Evolutionary conservation across 2,329 filamentous ascomycete species (phyloP).

Genomic region (Epicoccum sorghinum): DNA sequence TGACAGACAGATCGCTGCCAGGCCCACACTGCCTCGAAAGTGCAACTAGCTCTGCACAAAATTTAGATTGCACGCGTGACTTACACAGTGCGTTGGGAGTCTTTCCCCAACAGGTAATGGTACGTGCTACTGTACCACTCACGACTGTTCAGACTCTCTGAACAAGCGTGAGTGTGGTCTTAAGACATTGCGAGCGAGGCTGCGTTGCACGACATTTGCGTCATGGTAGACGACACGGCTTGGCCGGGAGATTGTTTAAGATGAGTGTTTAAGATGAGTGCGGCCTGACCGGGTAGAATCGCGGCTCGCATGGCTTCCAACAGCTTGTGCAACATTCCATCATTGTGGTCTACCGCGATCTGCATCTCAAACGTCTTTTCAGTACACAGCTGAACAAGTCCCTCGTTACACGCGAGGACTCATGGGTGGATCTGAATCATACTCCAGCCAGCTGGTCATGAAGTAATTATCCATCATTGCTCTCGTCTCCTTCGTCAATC

Average conservation of each 20-base stretch:
- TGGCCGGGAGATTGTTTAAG: background rate
- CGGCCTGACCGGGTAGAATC: background rate
- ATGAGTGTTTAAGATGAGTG: no score
- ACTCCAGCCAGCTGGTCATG: no score
- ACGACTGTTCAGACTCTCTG: background rate
- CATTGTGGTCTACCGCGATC: background rate
- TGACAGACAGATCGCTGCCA: background rate
- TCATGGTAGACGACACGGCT: background rate
- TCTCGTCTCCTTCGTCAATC: no score
- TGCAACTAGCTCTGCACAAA: background rate
- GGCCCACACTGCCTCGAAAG: background rate
- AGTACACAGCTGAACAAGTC: background rate
- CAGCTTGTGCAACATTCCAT: background rate
- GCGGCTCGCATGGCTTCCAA: background rate
- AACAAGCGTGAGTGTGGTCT: no score
- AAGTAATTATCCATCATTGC: no score
- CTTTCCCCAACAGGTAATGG: background rate
- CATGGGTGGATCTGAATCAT: background rate
- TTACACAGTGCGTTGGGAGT: background rate
- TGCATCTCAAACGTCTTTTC: background rate
- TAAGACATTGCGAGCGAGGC: slow-evolving; percentile 3
- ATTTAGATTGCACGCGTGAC: slow-evolving; percentile 3
- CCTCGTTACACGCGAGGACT: background rate
- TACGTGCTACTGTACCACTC: slow-evolving; percentile 3
- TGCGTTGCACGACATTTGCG: slow-evolving; percentile 1